Percentiles rank a stretch among this genome's conserved stretches.
phyloP scores from a whole-genome alignment of 805 yeast genomes.

The Clavispora phyllophila region DNA sequence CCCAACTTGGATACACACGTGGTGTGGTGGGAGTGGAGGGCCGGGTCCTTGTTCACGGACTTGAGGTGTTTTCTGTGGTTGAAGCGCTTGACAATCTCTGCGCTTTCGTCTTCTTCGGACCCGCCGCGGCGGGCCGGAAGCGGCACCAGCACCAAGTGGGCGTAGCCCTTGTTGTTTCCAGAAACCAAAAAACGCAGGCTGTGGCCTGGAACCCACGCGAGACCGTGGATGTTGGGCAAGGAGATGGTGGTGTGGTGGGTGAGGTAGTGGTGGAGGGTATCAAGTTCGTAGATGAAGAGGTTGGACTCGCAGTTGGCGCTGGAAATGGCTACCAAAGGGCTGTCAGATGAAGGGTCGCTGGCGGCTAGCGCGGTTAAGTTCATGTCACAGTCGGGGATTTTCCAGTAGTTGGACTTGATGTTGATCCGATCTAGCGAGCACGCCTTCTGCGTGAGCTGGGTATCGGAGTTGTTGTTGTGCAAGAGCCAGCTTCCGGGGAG shows the following conservation, averaged over 20 bases:
- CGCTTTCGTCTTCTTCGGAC: conserved; percentile 40
- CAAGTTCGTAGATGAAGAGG: conserved; percentile 47
- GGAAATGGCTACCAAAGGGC: conserved; percentile 48
- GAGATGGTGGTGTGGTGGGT: conserved; percentile 58
- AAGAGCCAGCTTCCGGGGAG: conserved; percentile 26
- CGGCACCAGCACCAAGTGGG: conserved; percentile 69
- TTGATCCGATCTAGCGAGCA: conserved; percentile 37
- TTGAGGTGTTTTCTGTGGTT: conserved; percentile 68
- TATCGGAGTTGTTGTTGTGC: conserved; percentile 22
- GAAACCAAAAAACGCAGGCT: conserved; percentile 45
- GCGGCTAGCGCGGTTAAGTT: conserved; percentile 43
- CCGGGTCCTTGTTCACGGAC: conserved; percentile 22
- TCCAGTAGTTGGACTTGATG: conserved; percentile 42
- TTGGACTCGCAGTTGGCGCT: conserved; percentile 44
- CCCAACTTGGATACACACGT: conserved; percentile 25
- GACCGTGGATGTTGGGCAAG: conserved; percentile 48
- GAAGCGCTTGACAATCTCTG: conserved; percentile 73
- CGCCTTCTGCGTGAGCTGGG: conserved; percentile 36
- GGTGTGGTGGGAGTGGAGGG: conserved; percentile 14
- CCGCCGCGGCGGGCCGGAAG: conserved; percentile 24
- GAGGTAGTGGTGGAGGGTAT: conserved; percentile 33
- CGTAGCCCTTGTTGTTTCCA: conserved; percentile 74
- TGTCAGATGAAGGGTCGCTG: conserved; percentile 11
- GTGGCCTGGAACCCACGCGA: conserved; percentile 47
- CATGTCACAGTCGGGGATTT: conserved; percentile 38